Evolutionary conservation across 2,329 filamentous ascomycete species (phyloP), one percentile per base, ranked within the genome.

Genomic region (Alternaria longipes): DNA sequence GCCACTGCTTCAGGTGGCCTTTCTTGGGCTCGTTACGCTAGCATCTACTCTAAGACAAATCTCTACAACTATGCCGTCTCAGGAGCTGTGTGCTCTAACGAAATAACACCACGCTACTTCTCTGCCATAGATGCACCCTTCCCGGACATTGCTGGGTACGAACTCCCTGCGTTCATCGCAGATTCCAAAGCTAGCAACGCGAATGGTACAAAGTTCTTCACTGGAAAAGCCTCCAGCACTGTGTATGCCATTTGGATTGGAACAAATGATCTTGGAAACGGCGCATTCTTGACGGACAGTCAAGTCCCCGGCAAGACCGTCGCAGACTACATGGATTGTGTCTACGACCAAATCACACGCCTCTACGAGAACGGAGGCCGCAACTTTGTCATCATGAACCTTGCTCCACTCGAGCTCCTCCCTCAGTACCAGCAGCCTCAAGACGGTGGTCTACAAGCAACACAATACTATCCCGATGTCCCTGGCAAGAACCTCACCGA

Each of bases 231-330:
- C 2, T 78, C 85, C 30, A 87, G 89, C 64, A 92, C 90, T 0
- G 87, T 92, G 3, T 94, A 93, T 71, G 84, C 87, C 1, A 85
- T 94, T 52, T 94, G 90, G 90, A 93, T 94, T 69, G 91, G 91
- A 3, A 93, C 91, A 24, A 94, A 94, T 73, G 91, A 95, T 71
- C 81, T 94, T 9, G 91, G 91, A 22, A 83, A 82, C 58, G 78
- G 83, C 53, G 89, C 85, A 8, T 90, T 93, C 72, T 75, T 94
- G 32, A 87, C 84, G 5, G 89, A 92, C 72, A 83, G 82, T 24
- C 89, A 92, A 73, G 77, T 84, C 5, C 68, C 80, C 0, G 85
- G 84, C 12, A 88, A 87, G 24, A 89, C 86, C 2, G 83, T 93
- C 6, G 81, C 83, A 1, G 84, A 89, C 71, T 93, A 89, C 71